Evolutionary conservation across 1,284 basidiomycete species (phyloP), one percentile per base, ranked within the genome.

Genomic region (Vanrija pseudolonga): DNA sequence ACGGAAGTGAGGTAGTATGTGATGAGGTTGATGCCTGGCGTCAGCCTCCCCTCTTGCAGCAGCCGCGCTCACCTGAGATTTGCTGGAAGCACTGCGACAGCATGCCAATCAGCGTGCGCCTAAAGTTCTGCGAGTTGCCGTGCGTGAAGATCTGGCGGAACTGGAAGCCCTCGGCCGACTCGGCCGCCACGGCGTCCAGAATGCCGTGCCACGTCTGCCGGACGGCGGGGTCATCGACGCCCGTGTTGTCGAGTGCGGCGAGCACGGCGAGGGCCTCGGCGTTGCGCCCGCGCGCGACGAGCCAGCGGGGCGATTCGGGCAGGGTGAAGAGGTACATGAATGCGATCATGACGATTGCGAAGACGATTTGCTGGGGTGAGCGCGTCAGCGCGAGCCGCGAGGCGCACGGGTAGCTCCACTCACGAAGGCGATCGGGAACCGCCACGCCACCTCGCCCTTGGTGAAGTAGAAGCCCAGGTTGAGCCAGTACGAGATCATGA

Each of bases 251-350:
- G 0, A 78, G 64, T 1, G 74, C 73, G 24, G 72, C 72, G 49
- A 80, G 66, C 56, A 79, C 74, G 32, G 74, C 69, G 48, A 74
- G 67, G 17, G 78, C 76, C 51, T 77, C 70, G 8, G 73, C 76
- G 54, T 73, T 61, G 47, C 73, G 72, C n/a, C 79, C 79, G 48
- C 42, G 42, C 12, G 77, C 73, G 49, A 79, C 68, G 18, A 81
- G 72, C 74, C 76, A 81, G 49, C 81, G 76, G 6, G 81, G 80
- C 19, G 79, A 80, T 62, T 81, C 80, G 44, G 79, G 80, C 2
- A 69, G 59, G 56, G 63, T 55, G 72, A 59, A 62, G 12, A 44
- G 24, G 50, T 62, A 67, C 63, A 17, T 59, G 53, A 47, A 47
- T 45, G 44, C n/a, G 50, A 58, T 50, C 54, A 72, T 62, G 46